Base-by-base conservation (phyloP, 2,329 filamentous ascomycete genomes). In the Talaromyces sp. region DNA sequence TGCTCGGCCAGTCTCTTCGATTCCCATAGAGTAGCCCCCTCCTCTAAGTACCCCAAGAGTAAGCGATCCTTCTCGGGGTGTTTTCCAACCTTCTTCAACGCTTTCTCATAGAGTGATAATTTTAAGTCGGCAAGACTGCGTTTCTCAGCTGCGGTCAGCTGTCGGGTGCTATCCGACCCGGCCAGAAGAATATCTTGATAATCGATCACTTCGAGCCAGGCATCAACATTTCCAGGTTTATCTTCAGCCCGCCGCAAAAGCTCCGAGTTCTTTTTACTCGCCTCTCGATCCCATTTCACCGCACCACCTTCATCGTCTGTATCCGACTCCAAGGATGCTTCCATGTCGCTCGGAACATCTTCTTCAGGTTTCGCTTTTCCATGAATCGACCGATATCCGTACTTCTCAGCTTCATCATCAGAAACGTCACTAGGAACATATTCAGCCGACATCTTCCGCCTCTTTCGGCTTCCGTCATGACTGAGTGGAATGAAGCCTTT, bases 191-290 rank as follows among this genome's bases (percentile, higher is more conserved):
- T 75, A 67, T 92, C 87, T 77, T 98, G 94, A 67, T 96, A 88
- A 8, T 87, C 80, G 54, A 94, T 89, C n/a, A 97, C 82, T 43
- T 86, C 83, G 16, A 96, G 76, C 94, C 94, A 98, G 19, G 87
- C 83, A 49, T 87, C 80, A 22, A 91, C 81, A 71, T 96, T 86
- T 6, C 83, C 75, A 0, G 93, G 91, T 24, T 86, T 76, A 1
- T 89, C 81, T 63, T 89, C 87, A 39, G 92, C 87, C 35, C 76
- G 83, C 13, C 84, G 85, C 2, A 85, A 86, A 8, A 97, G 80
- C 60, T 88, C 81, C 0, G 89, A 72, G 66, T 80, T 77, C 22
- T 69, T 74, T 37, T 73, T 67, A 60, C 73, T 73, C 27, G 85
- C 74, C 2, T 84, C 80, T 35, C 83, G 79, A 59, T 82, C 78